phyloP scores from a whole-genome alignment of 495 filamentous ascomycete species.

The Clohesyomyces aquaticus region DNA sequence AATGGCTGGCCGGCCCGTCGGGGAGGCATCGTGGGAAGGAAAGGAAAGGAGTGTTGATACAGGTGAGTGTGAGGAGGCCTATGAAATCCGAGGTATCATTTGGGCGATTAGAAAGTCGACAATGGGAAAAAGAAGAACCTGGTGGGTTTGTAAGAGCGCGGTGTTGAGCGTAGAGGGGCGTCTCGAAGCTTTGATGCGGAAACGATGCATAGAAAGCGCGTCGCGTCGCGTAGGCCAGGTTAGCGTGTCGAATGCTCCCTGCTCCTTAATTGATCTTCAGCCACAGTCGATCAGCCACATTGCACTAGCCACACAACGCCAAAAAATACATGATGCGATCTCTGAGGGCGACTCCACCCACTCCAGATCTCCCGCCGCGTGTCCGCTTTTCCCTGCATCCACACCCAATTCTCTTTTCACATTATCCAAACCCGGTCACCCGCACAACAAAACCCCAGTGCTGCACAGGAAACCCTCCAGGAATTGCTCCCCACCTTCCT shows the following conservation, averaged over 20 bases:
- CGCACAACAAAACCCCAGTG: not conserved
- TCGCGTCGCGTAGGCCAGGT: conserved; percentile 4
- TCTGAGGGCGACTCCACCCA: no score
- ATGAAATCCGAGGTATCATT: conserved; percentile 17
- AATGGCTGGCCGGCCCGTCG: conserved; percentile 53
- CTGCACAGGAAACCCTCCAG: no score
- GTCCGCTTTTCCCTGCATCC: no score
- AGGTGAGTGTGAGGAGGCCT: conserved; percentile 17
- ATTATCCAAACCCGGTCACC: no score
- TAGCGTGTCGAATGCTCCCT: not conserved
- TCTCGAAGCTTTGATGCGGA: conserved; percentile 7
- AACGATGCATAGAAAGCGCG: conserved; percentile 9
- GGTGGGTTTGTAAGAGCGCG: not conserved
- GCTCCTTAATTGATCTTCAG: conserved; percentile 19
- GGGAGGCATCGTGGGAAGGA: conserved; percentile 60
- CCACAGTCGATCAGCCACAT: no score
- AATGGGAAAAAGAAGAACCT: conserved; percentile 6
- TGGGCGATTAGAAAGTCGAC: conserved; percentile 19
- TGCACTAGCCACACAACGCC: not conserved
- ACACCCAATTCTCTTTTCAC: no score
- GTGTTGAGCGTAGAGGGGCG: conserved; percentile 3
- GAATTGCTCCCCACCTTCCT: no score
- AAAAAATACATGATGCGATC: conserved; percentile 28
- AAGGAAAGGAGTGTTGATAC: conserved; percentile 18
- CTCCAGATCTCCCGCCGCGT: no score